These are phyloP conservation scores for Papiliotrema flavescens DNA, from an alignment of 1,284 basidiomycete genomes.

Conservation along the genomic window DNA sequence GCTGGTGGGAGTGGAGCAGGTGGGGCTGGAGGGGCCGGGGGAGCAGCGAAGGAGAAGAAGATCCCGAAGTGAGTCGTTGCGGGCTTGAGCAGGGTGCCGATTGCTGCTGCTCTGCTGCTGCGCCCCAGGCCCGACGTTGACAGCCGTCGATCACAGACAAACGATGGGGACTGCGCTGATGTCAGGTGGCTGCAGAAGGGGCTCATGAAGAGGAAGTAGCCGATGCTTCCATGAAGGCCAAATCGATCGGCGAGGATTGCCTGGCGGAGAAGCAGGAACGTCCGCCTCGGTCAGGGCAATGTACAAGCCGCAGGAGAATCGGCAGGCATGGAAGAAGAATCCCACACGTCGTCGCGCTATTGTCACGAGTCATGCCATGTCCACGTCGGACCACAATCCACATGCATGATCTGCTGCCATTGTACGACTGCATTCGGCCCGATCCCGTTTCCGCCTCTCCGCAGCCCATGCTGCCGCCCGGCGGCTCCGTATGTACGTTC, in stretches of 20 bases:
- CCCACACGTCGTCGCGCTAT: background rate
- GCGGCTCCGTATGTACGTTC: too few species aligned
- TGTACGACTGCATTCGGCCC: background rate
- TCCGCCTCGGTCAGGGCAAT: too few species aligned
- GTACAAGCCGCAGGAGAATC: too few species aligned
- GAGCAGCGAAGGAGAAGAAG: slow-evolving; percentile 30
- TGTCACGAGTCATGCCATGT: background rate
- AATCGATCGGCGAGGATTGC: too few species aligned
- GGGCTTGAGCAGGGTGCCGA: background rate
- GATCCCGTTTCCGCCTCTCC: too few species aligned
- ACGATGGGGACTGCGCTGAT: too few species aligned
- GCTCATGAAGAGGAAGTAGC: slow-evolving; percentile 45
- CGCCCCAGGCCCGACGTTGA: too few species aligned
- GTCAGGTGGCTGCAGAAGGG: slow-evolving; percentile 47
- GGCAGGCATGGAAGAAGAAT: too few species aligned
- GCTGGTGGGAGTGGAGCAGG: background rate
- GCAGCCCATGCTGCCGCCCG: too few species aligned
- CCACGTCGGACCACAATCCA: background rate
- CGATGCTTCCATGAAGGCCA: too few species aligned
- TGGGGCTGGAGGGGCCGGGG: slow-evolving; percentile 1
- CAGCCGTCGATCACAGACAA: too few species aligned
- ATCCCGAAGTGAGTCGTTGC: slow-evolving; percentile 34
- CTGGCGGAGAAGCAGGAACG: too few species aligned
- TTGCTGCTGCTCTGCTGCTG: slow-evolving; percentile 7
- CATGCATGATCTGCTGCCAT: background rate